A percentile compares a stretch with the other conserved stretches of the same genome.
These are phyloP conservation scores for Mychonastes homosphaera DNA, from an alignment of 139 green algal genomes.

Conservation along the genomic window DNA sequence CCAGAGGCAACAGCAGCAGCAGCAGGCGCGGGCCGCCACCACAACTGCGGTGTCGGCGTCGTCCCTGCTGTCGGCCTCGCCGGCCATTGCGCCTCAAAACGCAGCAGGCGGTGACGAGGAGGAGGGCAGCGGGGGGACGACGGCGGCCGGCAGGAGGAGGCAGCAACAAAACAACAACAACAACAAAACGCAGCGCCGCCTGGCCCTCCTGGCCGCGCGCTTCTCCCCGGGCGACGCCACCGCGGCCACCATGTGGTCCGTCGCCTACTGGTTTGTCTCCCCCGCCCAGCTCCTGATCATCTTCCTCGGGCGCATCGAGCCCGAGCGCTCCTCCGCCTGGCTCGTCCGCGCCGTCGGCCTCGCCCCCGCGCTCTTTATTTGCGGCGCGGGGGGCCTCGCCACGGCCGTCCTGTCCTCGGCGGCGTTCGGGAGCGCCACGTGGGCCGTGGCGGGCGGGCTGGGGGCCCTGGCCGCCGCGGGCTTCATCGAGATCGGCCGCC, in stretches of 20 bases:
- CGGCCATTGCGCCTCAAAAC: too few relatives aligned
- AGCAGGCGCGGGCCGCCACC: too few relatives aligned
- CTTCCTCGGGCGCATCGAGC: constrained; percentile 66
- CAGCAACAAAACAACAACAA: too few relatives aligned
- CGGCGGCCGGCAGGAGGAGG: too few relatives aligned
- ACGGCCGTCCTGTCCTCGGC: constrained; percentile 12
- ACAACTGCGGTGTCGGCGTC: too few relatives aligned
- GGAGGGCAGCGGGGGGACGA: too few relatives aligned
- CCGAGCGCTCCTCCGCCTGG: constrained; percentile 58
- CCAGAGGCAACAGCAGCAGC: too few relatives aligned
- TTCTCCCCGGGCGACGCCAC: constrained; percentile 36
- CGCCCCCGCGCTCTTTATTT: constrained; percentile 12
- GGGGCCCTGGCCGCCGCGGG: constrained; percentile 42
- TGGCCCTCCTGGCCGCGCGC: too few relatives aligned
- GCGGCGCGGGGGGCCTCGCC: constrained; percentile 20
- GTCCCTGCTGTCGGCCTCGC: too few relatives aligned
- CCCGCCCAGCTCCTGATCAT: constrained; percentile 62
- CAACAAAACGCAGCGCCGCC: too few relatives aligned
- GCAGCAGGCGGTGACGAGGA: too few relatives aligned
- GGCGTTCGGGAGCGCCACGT: constrained; percentile 24
- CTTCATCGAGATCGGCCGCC: constrained; percentile 64
- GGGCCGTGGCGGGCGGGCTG: constrained; percentile 44
- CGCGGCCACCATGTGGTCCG: constrained; percentile 40
- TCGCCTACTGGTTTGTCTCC: constrained; percentile 40
- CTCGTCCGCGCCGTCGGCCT: constrained; percentile 14